Evolutionary conservation across 2,329 filamentous ascomycete species (phyloP), one percentile per base, ranked within the genome.

Genomic region (Fusarium foetens): DNA sequence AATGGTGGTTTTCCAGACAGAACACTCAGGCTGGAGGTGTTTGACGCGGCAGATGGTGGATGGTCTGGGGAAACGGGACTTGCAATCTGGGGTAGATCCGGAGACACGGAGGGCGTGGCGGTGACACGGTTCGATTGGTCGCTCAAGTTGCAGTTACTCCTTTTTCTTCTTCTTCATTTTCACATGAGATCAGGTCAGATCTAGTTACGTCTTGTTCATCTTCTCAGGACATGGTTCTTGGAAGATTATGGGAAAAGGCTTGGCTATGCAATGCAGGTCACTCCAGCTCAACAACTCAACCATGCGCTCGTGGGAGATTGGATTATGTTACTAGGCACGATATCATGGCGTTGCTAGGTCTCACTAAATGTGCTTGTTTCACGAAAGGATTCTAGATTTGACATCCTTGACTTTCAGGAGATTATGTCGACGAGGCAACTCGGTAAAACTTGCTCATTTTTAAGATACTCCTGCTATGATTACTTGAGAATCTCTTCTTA

Each of bases 1-100:
- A 27, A 59, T 79, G 75, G 76, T 79, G 77, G 77, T 74, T 73
- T 16, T 48, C 36, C 16, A 66, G 46, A 13, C 48, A 23, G 42
- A 41, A 19, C 1, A 11, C 33, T 42, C 11, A 48, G 12, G 8
- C 49, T 14, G 58, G 43, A 33, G 36, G 63, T 35, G 58, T 54
- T 55, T 67, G 52, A 48, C 17, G n/a, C 7, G 12, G 21, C 19
- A 43, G 21, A 31, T 31, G 9, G 8, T 64, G 57, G 42, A 51
- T 65, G 41, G 65, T 38, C 48, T 66, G 54, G 66, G 63, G 63
- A 60, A 65, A 63, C 48, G 51, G 74, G 70, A 70, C 51, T 60
- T 58, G 49, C 38, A 53, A 46, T 63, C 70, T 70, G 65, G 58
- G 61, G 72, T 72, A 68, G 51, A 51, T 39, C 49, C 72, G 74